Conservation (phyloP, 768 basidiomycete species). For the Termitomyces sp. region DNA sequence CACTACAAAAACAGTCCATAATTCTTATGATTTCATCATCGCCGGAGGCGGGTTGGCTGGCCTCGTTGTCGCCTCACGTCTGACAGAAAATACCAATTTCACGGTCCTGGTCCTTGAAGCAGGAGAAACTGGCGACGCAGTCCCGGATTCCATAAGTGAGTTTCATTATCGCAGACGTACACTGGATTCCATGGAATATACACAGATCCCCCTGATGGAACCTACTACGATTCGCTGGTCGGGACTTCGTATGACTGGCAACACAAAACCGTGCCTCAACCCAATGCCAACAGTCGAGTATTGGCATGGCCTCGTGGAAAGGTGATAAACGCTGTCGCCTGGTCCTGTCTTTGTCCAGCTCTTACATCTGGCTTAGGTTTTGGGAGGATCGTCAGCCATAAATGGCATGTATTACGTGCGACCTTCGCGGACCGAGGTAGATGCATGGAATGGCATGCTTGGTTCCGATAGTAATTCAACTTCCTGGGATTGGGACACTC, state of each 20-base stretch:
- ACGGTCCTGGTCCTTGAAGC: constrained; percentile 37
- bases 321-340: constrained; percentile 21
- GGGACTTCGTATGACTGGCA: constrained; percentile 50
- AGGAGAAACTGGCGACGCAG: constrained; percentile 39
- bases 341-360: neutral
- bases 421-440: constrained; percentile 41
- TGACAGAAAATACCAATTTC: constrained; percentile 29
- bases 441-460: constrained; percentile 36
- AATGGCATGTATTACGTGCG: constrained; percentile 68
- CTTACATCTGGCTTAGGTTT: constrained; percentile 29
- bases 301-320: constrained; percentile 61
- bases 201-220: constrained; percentile 44
- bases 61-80: constrained; percentile 28
- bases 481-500: constrained; percentile 38
- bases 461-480: constrained; percentile 23
- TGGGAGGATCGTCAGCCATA: constrained; percentile 65
- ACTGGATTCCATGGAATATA: neutral
- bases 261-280: constrained; percentile 45
- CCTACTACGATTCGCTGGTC: constrained; percentile 48
- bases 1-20: constrained; percentile 7
- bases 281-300: constrained; percentile 34
- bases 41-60: constrained; percentile 33
- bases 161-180: neutral
- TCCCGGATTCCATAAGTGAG: constrained; percentile 28
- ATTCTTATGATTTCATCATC: constrained; percentile 31